Base-by-base conservation (phyloP, 2,329 filamentous ascomycete species). In the Apiospora arundinis region DNA sequence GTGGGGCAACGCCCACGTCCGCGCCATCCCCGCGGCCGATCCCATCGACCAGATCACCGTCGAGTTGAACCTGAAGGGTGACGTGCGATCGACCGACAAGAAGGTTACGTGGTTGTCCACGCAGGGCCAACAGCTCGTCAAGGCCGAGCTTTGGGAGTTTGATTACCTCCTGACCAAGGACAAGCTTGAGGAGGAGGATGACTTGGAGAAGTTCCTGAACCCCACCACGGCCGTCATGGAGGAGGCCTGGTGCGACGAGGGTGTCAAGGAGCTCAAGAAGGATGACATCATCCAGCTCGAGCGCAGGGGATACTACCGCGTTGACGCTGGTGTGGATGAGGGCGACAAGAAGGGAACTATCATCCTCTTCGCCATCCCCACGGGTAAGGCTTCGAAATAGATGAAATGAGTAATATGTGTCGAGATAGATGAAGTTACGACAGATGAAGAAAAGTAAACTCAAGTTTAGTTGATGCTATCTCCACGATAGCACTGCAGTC, bases 91-190 rank as follows among this genome's bases (percentile, higher is more conserved):
- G 79, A 98, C 95, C 0, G 91, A 94, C 79, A 98, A 98, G 90
- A 98, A 98, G 87, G 90, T 98, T 48, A 98, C 95, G 0, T 98
- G 95, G 95, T 85, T 98, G 67, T 92, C 94, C 1, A 89, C 88
- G 0, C 90, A 93, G 75, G 89, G 89, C 63, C 93, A 95, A 83
- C 89, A 92, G 72, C 88, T 97, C 0, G 87, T 97, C 18, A 91
- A 92, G 9, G 91, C 96, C 28, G 93, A 97, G 82, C 88, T 97
- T 14, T 95, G 95, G 83, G 95, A 98, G 76, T 98, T 98, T 81
- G 95, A 97, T 83, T 95, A 97, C 84, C 88, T 98, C 67, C 92
- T 98, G 79, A 97, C 92, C 72, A 98, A 98, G 87, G 95, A 98
- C 81, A 95, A 96, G 80, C 88, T 98, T 40, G 93, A 95, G 81